These are phyloP conservation scores for Alectoria sarmentosa DNA, from an alignment of 495 filamentous ascomycete species.

Conservation along the genomic window DNA sequence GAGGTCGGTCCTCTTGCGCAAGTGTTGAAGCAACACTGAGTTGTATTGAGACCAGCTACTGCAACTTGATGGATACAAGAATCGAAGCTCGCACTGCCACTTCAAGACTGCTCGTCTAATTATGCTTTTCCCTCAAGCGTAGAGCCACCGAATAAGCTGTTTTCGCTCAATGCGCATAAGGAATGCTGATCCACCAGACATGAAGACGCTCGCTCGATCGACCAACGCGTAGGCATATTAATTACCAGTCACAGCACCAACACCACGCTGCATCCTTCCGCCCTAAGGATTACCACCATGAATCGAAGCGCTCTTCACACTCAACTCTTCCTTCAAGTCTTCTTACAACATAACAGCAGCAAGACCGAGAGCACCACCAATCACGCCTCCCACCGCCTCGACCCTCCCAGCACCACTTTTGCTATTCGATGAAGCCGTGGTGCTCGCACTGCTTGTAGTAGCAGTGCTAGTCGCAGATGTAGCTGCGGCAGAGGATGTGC, in stretches of 20 bases:
- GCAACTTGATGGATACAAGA: background rate
- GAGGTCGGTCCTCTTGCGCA: too few species aligned
- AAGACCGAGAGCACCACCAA: slow-evolving; percentile 12
- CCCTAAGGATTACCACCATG: background rate
- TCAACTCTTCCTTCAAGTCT: background rate
- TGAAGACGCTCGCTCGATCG: background rate
- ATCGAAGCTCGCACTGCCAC: background rate
- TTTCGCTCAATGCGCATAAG: background rate
- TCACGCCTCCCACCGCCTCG: slow-evolving; percentile 10
- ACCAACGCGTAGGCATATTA: background rate
- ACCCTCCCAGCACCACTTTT: background rate
- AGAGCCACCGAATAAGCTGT: background rate
- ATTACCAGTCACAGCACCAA: slow-evolving; percentile 2
- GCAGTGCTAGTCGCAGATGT: slow-evolving; percentile 30
- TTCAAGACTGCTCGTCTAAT: background rate
- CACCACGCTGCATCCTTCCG: slow-evolving; percentile 8
- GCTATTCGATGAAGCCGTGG: background rate
- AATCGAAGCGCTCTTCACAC: background rate
- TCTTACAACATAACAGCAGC: slow-evolving; percentile 7
- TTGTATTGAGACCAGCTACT: background rate
- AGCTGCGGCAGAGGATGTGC: slow-evolving; percentile 24
- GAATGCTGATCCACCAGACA: background rate
- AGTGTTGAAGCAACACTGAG: background rate
- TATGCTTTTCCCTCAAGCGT: background rate
- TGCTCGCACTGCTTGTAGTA: slow-evolving; percentile 10